Evolutionary conservation across 2,329 filamentous ascomycete genomes (phyloP), one percentile per base, ranked within the genome.

Genomic region (Aspergillus costaricaensis): DNA sequence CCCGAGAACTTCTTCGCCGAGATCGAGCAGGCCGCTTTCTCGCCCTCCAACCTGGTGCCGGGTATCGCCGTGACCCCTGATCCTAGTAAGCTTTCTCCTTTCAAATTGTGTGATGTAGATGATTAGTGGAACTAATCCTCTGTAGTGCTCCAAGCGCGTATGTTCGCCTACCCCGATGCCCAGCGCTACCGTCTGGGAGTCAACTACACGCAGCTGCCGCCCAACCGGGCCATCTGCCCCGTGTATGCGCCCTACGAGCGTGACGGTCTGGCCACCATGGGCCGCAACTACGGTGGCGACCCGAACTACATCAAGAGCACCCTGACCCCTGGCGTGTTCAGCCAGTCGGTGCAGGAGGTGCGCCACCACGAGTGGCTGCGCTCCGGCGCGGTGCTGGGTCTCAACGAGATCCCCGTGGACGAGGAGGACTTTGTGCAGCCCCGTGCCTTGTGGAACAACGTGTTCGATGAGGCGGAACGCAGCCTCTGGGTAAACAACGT

Each of bases 21-120:
- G 67, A 84, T 89, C 50, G 88, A 91, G 72, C 87, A 90, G 74
- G 83, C 85, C 0, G 85, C 86, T 0, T 91, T 90, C 68, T 86
- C 85, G 0, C 88, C 88, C 0, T 84, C 83, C 0, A 86, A 84
- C 61, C 77, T 90, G 71, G 85, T 89, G 0, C 87, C 86, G 0
- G 88, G 88, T 1, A 80, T 88, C 50, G 86, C 83, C 55, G 82
- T 86, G 0, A 85, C 84, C 0, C 84, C 85, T 6, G 88, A 91
- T 68, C 84, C 86, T 76, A 82, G 73, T 73, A 61, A 58, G 68
- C 38, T 14, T 12, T 10, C 17, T 4, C 6, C 9, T 4, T 12
- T 8, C 12, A 17, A 17, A n/a, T 30, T 9, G 27, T 9, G 27
- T 30, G 21, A 23, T 23, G 27, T 30, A 30, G 27, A 30, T 10